These are phyloP conservation scores for Melampsora americana DNA, from an alignment of 1,284 basidiomycete species.

Conservation along the genomic window DNA sequence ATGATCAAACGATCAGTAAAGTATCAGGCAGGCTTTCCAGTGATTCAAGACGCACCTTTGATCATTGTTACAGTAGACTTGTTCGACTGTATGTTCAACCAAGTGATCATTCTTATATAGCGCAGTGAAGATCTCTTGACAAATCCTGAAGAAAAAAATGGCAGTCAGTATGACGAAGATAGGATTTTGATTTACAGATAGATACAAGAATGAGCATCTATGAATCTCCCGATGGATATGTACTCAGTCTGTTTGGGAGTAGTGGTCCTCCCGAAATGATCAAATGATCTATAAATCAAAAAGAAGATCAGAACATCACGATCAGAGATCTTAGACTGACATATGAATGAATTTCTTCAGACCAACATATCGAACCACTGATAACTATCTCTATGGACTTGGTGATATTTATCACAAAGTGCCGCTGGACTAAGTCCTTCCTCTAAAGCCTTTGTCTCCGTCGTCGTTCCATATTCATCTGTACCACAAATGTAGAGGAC, in stretches of 20 bases:
- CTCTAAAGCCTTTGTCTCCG: constrained; percentile 94
- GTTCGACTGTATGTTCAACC: constrained; percentile 77
- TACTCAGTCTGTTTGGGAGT: constrained; percentile 85
- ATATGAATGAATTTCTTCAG: neutral
- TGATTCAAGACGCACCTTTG: constrained; percentile 62
- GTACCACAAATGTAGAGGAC: constrained; percentile 84
- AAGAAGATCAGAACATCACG: neutral
- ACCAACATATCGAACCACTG: constrained; percentile 72
- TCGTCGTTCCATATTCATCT: constrained; percentile 98
- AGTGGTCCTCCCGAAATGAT: constrained; percentile 94
- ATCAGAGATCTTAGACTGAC: constrained; percentile 3
- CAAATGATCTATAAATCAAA: constrained; percentile 67
- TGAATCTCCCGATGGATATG: too few species aligned
- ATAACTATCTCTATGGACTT: constrained; percentile 86
- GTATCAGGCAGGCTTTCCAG: neutral
- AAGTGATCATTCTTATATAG: constrained; percentile 73
- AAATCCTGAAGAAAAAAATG: constrained; percentile 64
- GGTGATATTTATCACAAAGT: constrained; percentile 90
- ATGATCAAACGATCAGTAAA: neutral
- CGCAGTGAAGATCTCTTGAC: constrained; percentile 80
- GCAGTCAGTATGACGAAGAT: neutral
- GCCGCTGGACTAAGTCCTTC: constrained; percentile 81
- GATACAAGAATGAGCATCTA: neutral
- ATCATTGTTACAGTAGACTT: constrained; percentile 89
- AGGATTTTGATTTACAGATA: constrained; percentile 43